Conservation (phyloP, 2,329 filamentous ascomycete species). For the Cryphonectria naterciae region DNA sequence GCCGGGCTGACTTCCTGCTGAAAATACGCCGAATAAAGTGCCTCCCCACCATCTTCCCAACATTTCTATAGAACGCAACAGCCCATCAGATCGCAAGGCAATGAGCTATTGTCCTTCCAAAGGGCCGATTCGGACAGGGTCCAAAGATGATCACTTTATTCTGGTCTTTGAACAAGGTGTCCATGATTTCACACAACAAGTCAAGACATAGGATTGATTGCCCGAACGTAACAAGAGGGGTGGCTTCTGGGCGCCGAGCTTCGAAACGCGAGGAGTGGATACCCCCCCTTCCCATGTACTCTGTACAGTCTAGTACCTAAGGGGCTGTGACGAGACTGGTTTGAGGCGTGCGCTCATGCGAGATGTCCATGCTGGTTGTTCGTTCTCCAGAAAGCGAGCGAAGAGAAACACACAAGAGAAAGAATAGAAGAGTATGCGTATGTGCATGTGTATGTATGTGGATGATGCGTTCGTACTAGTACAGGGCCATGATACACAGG, state of each 20-base stretch:
- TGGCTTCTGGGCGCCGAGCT: slow-evolving; percentile 22
- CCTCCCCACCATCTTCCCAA: not conserved
- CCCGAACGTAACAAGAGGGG: slow-evolving; percentile 6
- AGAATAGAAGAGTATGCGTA: too few relatives aligned
- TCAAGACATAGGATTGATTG: not conserved
- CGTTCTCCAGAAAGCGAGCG: not conserved
- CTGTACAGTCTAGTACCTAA: slow-evolving; percentile 12
- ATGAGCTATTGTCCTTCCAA: not conserved
- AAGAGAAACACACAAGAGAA: not conserved
- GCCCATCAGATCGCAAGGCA: not conserved
- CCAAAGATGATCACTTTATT: not conserved
- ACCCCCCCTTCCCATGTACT: slow-evolving; percentile 7
- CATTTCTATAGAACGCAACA: not conserved
- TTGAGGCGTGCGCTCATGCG: slow-evolving; percentile 6
- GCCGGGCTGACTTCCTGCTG: not conserved
- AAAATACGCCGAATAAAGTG: not conserved
- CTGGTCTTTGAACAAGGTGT: not conserved
- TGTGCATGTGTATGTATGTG: not conserved
- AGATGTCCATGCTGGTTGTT: not conserved
- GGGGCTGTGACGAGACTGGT: slow-evolving; percentile 22
- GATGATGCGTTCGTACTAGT: not conserved
- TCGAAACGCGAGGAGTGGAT: slow-evolving; percentile 31
- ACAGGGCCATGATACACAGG: not conserved
- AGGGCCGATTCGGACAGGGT: not conserved
- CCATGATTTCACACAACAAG: not conserved